phyloP scores from a whole-genome alignment of 345 rosid species.

The Linum tenue region DNA sequence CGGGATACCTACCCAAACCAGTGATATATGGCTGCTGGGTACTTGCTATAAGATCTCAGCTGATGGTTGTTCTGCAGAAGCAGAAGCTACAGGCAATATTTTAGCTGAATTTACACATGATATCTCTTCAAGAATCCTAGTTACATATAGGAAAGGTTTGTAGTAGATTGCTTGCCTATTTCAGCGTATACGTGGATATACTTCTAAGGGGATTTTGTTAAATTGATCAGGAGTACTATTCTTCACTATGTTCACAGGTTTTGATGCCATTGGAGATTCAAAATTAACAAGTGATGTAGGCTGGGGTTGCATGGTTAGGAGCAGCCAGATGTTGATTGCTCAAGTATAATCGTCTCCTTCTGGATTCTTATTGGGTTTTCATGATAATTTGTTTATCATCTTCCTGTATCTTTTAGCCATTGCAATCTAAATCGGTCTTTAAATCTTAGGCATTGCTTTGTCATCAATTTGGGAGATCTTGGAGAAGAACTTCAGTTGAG shows the following conservation, averaged over 20 bases:
- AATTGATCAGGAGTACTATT: slow-evolving; percentile 3
- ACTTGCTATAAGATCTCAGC: slow-evolving; percentile 53
- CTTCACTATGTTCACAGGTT: slow-evolving; percentile 36
- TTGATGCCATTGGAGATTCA: slow-evolving; percentile 60
- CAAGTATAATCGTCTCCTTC: slow-evolving; percentile 37
- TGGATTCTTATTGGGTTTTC: not conserved
- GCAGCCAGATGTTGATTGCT: slow-evolving; percentile 96
- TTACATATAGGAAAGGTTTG: slow-evolving; percentile 88
- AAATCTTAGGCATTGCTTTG: slow-evolving; percentile 58
- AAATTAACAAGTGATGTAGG: slow-evolving; percentile 58
- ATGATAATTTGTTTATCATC: not conserved
- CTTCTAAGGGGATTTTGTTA: slow-evolving; percentile 1
- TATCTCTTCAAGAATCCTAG: slow-evolving; percentile 65
- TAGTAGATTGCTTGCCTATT: slow-evolving; percentile 4
- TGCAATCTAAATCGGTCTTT: not conserved
- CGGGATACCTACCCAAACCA: slow-evolving; percentile 51
- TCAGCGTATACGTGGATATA: not conserved
- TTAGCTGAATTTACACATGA: slow-evolving; percentile 54
- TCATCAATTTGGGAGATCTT: slow-evolving; percentile 81
- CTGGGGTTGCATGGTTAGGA: slow-evolving; percentile 99
- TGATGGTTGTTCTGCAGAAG: slow-evolving; percentile 33
- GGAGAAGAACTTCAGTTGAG: slow-evolving; percentile 55
- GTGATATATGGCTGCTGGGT: slow-evolving; percentile 86
- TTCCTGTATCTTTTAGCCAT: not conserved
- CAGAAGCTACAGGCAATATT: slow-evolving; percentile 24